These are phyloP conservation scores for Populus nigra DNA, from an alignment of 345 rosid genomes.

Conservation along the genomic window DNA sequence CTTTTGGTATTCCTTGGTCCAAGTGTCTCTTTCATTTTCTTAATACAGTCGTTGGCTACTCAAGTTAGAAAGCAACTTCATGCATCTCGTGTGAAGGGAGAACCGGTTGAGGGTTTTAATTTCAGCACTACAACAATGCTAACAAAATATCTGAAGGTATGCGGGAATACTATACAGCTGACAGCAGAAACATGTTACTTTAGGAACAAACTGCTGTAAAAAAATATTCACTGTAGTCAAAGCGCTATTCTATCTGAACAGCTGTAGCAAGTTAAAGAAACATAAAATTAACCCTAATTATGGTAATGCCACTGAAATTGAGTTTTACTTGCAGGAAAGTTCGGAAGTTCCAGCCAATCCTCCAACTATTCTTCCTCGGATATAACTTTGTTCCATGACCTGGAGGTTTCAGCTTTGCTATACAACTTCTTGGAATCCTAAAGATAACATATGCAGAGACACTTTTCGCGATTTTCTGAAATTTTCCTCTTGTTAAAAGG, in stretches of 20 bases:
- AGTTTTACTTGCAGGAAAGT: slow-evolving; percentile 44
- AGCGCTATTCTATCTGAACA: neutral
- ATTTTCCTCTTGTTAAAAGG: neutral
- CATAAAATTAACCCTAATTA: neutral
- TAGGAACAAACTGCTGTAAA: neutral
- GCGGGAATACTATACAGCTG: neutral
- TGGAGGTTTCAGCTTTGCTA: too few species aligned
- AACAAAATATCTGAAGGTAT: slow-evolving; percentile 75
- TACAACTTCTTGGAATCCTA: neutral
- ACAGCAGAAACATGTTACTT: neutral
- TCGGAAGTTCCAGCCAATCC: slow-evolving; percentile 53
- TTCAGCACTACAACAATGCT: slow-evolving; percentile 72
- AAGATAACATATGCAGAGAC: too few species aligned
- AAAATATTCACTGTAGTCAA: slow-evolving; percentile 1
- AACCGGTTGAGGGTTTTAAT: slow-evolving; percentile 73
- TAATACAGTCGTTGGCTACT: slow-evolving; percentile 68
- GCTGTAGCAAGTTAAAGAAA: neutral
- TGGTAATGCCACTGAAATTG: slow-evolving; percentile 2
- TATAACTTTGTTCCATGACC: slow-evolving; percentile 14
- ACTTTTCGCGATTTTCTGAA: neutral
- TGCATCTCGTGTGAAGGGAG: slow-evolving; percentile 65
- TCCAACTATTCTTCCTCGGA: slow-evolving; percentile 45
- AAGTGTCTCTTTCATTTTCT: neutral
- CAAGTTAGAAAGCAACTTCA: slow-evolving; percentile 88
- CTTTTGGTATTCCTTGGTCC: neutral